Percentiles rank a stretch among this genome's conserved stretches.
These are phyloP conservation scores for Termitomyces bulborhizus DNA, from an alignment of 768 basidiomycete species.

Conservation along the genomic window DNA sequence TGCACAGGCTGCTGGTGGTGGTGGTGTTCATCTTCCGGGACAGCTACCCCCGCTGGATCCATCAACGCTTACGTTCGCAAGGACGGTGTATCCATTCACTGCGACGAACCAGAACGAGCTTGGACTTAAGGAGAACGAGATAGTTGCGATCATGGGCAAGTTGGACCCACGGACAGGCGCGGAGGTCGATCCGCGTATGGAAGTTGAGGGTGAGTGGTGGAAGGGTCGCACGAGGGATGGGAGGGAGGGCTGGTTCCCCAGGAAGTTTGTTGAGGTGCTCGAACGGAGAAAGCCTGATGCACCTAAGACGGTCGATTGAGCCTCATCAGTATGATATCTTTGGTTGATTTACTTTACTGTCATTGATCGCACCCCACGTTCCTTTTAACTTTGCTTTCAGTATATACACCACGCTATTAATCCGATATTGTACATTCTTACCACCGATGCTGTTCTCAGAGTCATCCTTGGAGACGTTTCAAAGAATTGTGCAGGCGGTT, in stretches of 20 bases:
- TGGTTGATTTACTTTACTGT: background rate
- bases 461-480: too few species aligned
- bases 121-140: constrained; percentile 78
- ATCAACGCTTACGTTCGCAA: constrained; percentile 73
- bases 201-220: constrained; percentile 85
- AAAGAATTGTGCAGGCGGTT: too few species aligned
- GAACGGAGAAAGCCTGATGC: constrained; percentile 31
- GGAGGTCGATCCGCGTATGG: constrained; percentile 60
- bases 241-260: constrained; percentile 91
- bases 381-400: background rate
- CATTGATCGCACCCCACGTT: background rate
- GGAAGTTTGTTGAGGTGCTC: constrained; percentile 77
- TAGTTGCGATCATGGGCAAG: constrained; percentile 87
- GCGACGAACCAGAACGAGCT: constrained; percentile 76
- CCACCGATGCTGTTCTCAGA: background rate
- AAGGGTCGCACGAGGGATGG: constrained; percentile 89
- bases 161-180: constrained; percentile 62
- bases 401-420: background rate
- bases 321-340: background rate
- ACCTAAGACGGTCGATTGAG: constrained; percentile 19
- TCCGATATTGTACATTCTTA: background rate
- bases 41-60: constrained; percentile 69
- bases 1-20: constrained; percentile 35
- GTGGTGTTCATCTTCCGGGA: constrained; percentile 26
- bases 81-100: constrained; percentile 74